Base-by-base conservation (phyloP, 1,139 yeast species). In the Magnusiomyces clavatus region DNA sequence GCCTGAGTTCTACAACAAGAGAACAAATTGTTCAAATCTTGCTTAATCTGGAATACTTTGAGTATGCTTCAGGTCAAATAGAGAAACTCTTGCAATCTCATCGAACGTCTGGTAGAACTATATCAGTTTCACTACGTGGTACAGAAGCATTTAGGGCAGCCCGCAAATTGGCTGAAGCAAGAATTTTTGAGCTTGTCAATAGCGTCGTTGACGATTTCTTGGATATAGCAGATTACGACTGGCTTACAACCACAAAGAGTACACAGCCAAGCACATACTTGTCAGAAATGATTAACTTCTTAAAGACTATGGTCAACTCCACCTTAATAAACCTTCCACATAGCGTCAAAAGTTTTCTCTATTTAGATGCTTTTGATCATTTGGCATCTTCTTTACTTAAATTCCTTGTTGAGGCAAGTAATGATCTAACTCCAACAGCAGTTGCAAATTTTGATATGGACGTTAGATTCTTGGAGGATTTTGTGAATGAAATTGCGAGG, bases 11-110 rank as follows among this genome's bases (percentile, higher is more conserved):
- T 1, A 80, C 83, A 34, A 85, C 89, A 55, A 86, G 95, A 65
- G 98, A 92, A 67, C 89, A 89, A 58, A 79, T 89, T 44, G 86
- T 96, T 0, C 97, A 92, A 69, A 87, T 88, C 59, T 75, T 86
- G 59, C 83, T 94, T 54, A 89, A 92, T 65, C 73, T 90, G 61
- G 97, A 92, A 62, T 88, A 87, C 67, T 90, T 90, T 66, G 76
- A 85, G 47, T 70, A 69, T 45, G 81, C 82, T 29, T 72, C 82
- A 0, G 62, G 64, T 39, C 77, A 77, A 54, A 62, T 78, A 56
- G 75, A 75, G n/a, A 60, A 61, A 29, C 56, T 60, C 52, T 65
- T 60, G 43, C 57, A 54, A 72, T 73, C 67, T 16, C 61, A 57
- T 43, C 62, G 68, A 13, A 65, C 70, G 20, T 62, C 74, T 20